These are phyloP conservation scores for Rostrohypoxylon terebratum DNA, from an alignment of 495 filamentous ascomycete species.

Conservation along the genomic window DNA sequence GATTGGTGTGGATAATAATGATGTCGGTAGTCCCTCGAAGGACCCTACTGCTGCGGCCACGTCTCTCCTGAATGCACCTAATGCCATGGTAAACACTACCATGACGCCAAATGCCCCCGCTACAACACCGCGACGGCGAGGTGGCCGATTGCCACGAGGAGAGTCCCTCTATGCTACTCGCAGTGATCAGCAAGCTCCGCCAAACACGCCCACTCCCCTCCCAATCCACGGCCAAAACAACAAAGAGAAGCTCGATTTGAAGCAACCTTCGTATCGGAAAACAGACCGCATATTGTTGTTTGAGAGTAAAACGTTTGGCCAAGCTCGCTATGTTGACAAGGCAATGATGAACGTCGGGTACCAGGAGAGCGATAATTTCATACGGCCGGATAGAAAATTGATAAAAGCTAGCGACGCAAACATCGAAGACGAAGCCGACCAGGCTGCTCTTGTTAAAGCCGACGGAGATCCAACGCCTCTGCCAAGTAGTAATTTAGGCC, in stretches of 20 bases:
- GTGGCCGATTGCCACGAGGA: conserved; percentile 60
- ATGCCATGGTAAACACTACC: conserved; percentile 28
- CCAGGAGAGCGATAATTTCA: conserved; percentile 90
- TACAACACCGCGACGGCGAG: conserved; percentile 61
- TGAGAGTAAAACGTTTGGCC: conserved; percentile 66
- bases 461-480: conserved; percentile 68
- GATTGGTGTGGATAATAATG: conserved; percentile 47
- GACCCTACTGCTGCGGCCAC: conserved; percentile 49
- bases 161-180: conserved; percentile 63
- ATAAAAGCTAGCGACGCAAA: conserved; percentile 80
- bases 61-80: conserved; percentile 45
- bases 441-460: conserved; percentile 64
- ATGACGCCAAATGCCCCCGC: conserved; percentile 40
- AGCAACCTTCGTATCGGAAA: conserved; percentile 68
- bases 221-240: conserved; percentile 66
- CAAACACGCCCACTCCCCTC: conserved; percentile 61
- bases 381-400: conserved; percentile 78
- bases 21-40: conserved; percentile 54
- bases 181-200: conserved; percentile 52
- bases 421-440: conserved; percentile 85
- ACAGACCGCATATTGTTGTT: conserved; percentile 66
- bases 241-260: conserved; percentile 70
- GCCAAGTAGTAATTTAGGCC: conserved; percentile 65
- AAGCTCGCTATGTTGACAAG: conserved; percentile 78
- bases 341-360: conserved; percentile 95